These are phyloP conservation scores for Lactifluus subvellereus DNA, from an alignment of 768 basidiomycete genomes.

Conservation along the genomic window DNA sequence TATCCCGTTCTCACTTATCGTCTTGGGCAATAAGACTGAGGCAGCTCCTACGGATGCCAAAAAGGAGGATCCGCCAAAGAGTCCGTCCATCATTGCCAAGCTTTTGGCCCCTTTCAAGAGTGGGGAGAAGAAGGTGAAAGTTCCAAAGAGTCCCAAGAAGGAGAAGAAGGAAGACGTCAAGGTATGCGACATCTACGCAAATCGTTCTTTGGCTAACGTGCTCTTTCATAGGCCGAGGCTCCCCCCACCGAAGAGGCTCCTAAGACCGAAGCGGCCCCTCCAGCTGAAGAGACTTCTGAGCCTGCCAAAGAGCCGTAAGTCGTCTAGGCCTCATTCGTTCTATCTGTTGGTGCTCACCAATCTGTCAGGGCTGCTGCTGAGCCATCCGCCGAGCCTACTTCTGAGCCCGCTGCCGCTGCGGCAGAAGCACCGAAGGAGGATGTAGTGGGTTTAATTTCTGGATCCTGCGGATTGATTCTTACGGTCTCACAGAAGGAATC, in stretches of 20 bases:
- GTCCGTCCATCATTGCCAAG: slow-evolving; percentile 69
- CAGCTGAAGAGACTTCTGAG: slow-evolving; percentile 42
- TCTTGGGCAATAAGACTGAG: slow-evolving; percentile 35
- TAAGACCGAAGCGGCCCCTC: slow-evolving; percentile 44
- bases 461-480: neutral
- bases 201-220: neutral
- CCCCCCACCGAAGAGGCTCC: slow-evolving; percentile 37
- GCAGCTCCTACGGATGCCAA: slow-evolving; percentile 42
- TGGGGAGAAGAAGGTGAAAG: slow-evolving; percentile 38
- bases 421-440: slow-evolving; percentile 51
- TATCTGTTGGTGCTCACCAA: neutral
- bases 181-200: slow-evolving; percentile 32
- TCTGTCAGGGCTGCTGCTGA: slow-evolving; percentile 29
- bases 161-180: slow-evolving; percentile 73
- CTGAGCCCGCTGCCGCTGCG: slow-evolving; percentile 31
- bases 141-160: slow-evolving; percentile 60
- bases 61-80: slow-evolving; percentile 80
- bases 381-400: slow-evolving; percentile 30
- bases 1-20: neutral
- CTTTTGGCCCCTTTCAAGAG: slow-evolving; percentile 73
- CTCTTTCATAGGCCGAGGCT: slow-evolving; percentile 29
- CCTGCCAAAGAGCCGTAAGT: slow-evolving; percentile 65
- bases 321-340: accelerated
- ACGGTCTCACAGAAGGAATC: slow-evolving; percentile 26
- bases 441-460: slow-evolving; percentile 37